Base-by-base conservation (phyloP, 75 land plant species). In the Cupressus sempervirens region DNA sequence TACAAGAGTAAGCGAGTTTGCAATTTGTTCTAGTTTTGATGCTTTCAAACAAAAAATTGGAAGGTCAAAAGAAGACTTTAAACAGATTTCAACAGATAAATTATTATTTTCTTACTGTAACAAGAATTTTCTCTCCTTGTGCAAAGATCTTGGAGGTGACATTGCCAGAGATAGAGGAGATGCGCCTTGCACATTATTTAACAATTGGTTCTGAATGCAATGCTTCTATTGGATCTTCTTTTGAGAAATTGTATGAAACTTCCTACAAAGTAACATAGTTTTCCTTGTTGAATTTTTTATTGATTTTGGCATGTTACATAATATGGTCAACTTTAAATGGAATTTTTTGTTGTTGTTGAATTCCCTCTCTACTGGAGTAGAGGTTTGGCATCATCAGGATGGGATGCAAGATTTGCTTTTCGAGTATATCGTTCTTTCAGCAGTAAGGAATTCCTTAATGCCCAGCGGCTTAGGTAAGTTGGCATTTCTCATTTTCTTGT, bases 121-220 rank as follows among this genome's bases (percentile, higher is more conserved):
- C 16, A 45, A 23, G 48, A 43, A 45, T 12, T 1, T 43, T 62
- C 40, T 36, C 34, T 82, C 32, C 50, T 7, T 88, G 40, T 43
- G 18, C 75, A 7, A 88, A 95, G 97, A 85, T 83, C 45, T 80
- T 94, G 41, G 95, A 93, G 80, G 96, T 94, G 84, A 94, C 96
- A 67, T 38, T 95, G 68, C 97, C 97, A 80, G 96, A 94, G 53
- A 91, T 94, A 85, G 96, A 95, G 84, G 90, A 83, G 62, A 95
- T 95, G 97, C 93, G 96, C 2, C 84, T 95, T 30, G 94, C 94
- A 76, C 97, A 95, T 87, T 95, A 94, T 87, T 34, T 89, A 81
- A 94, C 97, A 58, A 94, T 95, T 75, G 96, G 89, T 30, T 90
- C 92, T 7, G 97, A 95, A 84, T 93, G 92, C 83, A 90, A 83